Percentiles rank a stretch among this genome's conserved stretches.
phyloP scores from a whole-genome alignment of 345 rosid species.

The Eutrema heterophyllum region DNA sequence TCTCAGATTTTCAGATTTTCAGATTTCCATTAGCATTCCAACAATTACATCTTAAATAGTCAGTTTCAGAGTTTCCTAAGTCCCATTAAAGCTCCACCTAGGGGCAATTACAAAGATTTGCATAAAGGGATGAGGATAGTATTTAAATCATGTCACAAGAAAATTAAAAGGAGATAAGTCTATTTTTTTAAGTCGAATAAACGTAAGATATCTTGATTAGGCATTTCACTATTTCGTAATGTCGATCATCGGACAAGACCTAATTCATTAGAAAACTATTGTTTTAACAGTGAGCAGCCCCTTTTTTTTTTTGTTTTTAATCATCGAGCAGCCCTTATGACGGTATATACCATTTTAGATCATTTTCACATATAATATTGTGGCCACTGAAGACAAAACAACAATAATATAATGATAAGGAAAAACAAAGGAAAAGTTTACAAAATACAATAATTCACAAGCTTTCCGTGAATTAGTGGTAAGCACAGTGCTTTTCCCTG shows the following conservation, averaged over 20 bases:
- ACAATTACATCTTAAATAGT: background rate
- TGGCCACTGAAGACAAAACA: conserved; percentile 4
- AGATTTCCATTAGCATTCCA: background rate
- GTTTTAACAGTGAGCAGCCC: conserved; percentile 14
- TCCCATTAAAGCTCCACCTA: background rate
- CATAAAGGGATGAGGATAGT: background rate
- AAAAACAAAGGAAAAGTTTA: background rate
- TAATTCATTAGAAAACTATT: background rate
- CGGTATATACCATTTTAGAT: too few relatives aligned
- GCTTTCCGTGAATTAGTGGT: conserved; percentile 14
- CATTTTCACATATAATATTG: too few relatives aligned
- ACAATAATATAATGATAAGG: background rate
- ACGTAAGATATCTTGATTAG: background rate
- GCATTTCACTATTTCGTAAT: background rate
- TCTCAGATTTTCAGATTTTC: background rate
- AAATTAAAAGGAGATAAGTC: background rate
- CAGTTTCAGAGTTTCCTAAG: background rate
- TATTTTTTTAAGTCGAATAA: background rate
- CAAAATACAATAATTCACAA: background rate
- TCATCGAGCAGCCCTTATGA: too few relatives aligned
- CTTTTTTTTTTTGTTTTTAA: too few relatives aligned
- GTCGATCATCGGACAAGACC: background rate
- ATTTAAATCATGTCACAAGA: background rate
- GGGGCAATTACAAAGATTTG: background rate
- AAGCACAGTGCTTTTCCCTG: background rate